These are phyloP conservation scores for Epichloe gansuensis DNA, from an alignment of 2,329 filamentous ascomycete genomes.

Conservation along the genomic window DNA sequence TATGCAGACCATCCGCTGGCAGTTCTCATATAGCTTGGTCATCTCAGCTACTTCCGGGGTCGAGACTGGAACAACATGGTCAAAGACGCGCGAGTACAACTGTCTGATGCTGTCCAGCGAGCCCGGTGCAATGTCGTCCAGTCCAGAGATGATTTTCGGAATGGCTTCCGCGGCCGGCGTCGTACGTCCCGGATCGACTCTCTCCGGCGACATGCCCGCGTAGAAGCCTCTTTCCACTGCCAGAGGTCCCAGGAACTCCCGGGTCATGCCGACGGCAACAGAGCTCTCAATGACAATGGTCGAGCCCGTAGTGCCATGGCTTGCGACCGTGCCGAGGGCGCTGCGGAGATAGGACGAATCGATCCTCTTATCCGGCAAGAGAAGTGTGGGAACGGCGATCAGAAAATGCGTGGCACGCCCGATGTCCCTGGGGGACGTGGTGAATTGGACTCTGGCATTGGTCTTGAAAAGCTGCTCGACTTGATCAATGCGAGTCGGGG, in stretches of 20 bases:
- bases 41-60: conserved; percentile 43
- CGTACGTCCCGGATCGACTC: conserved; percentile 37
- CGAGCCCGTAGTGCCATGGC: conserved; percentile 28
- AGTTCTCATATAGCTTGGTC: conserved; percentile 46
- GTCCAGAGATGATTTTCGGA: conserved; percentile 40
- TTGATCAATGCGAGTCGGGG: conserved; percentile 22
- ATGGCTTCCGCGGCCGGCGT: conserved; percentile 28
- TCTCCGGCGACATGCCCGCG: conserved; percentile 38
- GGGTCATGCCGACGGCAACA: conserved; percentile 42
- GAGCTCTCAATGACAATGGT: conserved; percentile 40
- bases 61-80: conserved; percentile 34
- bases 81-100: conserved; percentile 35
- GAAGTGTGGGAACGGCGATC: conserved; percentile 39
- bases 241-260: conserved; percentile 33
- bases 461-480: conserved; percentile 17
- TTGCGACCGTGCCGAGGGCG: conserved; percentile 28
- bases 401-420: conserved; percentile 36
- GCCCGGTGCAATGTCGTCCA: conserved; percentile 32
- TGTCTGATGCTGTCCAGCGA: conserved; percentile 30
- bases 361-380: conserved; percentile 32
- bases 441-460: conserved; percentile 23
- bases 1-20: conserved; percentile 41
- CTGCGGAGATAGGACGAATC: conserved; percentile 33
- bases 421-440: conserved; percentile 25
- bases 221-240: conserved; percentile 28